Evolutionary conservation across 257 asterid genomes (phyloP), one percentile per base, ranked within the genome.

Genomic region (Jaltomata sinuosa): DNA sequence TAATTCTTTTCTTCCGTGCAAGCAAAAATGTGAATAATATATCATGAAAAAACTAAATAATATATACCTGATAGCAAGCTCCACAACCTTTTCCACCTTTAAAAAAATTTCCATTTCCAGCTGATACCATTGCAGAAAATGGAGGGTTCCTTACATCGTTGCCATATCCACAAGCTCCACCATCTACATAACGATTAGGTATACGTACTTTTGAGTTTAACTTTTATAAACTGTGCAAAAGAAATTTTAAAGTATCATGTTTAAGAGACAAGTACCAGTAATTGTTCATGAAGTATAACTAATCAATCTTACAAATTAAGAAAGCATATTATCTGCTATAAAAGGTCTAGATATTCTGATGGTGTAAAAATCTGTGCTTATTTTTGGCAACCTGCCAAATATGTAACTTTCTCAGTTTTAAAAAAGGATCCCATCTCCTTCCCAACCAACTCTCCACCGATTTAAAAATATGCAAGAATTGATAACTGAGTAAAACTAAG

Each of bases 141-240:
- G 92, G 89, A 6, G 83, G 61, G n/a, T 40, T 22, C 8, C 2
- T 82, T 2, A 89, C 88, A 40, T 88, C 90, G 16, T 54, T 27
- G 14, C 3, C 88, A 31, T 84, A 86, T 6, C 92, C 94, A 84
- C 91, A 91, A 36, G 91, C 92, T n/a, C 91, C 90, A 11, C 88
- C 89, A 21, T 69, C 78, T 69, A 69, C 19, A 4, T 69, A 36
- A 69, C 1, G 5, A 69, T n/a, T 21, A 19, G 29, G 27, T 34
- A 9, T 3, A 8, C 4, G n/a, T n/a, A n/a, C n/a, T 19, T 69
- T 12, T 11, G 34, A 2, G 69, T 61, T 11, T 25, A 61, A 25
- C 36, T 61, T 61, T 61, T 61, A 61, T 59, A 59, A 5, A 25
- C 8, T 12, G 67, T 32, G 22, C 34, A 59, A 14, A 55, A 55